phyloP scores from a whole-genome alignment of 2,329 filamentous ascomycete genomes.

The Camillea tinctor region DNA sequence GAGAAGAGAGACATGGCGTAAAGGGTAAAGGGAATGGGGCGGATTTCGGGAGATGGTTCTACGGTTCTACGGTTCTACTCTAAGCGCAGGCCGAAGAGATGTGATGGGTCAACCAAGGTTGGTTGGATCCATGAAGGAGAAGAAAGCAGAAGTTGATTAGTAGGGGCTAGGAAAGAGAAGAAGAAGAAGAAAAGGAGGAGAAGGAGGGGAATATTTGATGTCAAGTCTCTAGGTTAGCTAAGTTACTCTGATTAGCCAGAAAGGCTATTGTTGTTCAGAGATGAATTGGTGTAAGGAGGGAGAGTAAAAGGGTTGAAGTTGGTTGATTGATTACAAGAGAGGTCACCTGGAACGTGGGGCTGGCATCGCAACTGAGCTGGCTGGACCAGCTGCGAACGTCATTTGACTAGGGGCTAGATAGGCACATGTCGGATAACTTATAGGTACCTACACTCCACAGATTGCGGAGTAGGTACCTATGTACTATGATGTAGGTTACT shows the following conservation, averaged over 20 bases:
- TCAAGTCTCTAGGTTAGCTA: neutral
- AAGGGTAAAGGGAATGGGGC: no score
- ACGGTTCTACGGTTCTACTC: no score
- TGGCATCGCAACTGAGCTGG: conserved; percentile 11
- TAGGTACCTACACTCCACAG: neutral
- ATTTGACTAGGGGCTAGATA: conserved; percentile 5
- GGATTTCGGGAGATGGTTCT: neutral
- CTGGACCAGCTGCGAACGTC: conserved; percentile 3
- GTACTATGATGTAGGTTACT: no score
- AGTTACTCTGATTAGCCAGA: neutral
- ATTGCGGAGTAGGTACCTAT: no score
- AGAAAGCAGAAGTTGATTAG: neutral
- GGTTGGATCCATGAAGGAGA: conserved; percentile 17
- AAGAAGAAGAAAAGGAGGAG: neutral
- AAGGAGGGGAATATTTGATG: neutral
- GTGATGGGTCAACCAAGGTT: conserved; percentile 8
- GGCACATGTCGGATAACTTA: neutral
- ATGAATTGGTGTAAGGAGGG: neutral
- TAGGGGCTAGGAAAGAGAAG: neutral
- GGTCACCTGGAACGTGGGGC: conserved; percentile 1
- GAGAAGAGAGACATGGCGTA: conserved; percentile 32
- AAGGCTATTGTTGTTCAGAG: neutral
- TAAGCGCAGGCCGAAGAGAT: neutral
- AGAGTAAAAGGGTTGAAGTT: neutral
- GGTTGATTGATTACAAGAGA: no score